A percentile compares a stretch with the other conserved stretches of the same genome.
Conservation (phyloP, 1,284 basidiomycete species). For the Coniferiporia weirii region DNA sequence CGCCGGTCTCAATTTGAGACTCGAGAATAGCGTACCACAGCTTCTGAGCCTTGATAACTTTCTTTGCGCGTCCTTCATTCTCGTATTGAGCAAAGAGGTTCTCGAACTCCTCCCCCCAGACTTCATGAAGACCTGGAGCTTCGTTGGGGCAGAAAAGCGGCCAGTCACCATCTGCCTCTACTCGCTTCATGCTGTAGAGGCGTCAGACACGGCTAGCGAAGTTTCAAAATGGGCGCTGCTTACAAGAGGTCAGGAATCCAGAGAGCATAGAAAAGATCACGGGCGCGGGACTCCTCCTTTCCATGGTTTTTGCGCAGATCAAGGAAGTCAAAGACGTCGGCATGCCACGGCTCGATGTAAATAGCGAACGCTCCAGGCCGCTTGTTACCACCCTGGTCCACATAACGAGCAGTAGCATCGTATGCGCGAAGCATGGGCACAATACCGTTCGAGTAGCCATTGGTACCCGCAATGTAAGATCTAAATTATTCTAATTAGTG, state of each 20-base stretch:
- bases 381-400: slow-evolving; percentile 99
- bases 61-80: slow-evolving; percentile 83
- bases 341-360: slow-evolving; percentile 97
- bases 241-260: slow-evolving; percentile 98
- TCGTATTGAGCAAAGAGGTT: slow-evolving; percentile 89
- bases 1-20: slow-evolving; percentile 97
- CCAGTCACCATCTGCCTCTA: slow-evolving; percentile 87
- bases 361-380: slow-evolving; percentile 98
- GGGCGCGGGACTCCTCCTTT: slow-evolving; percentile 95
- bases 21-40: slow-evolving; percentile 98
- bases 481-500: slow-evolving; percentile 31
- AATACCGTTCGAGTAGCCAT: slow-evolving; percentile 98
- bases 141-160: slow-evolving; percentile 98
- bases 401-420: slow-evolving; percentile 98
- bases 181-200: slow-evolving; percentile 78
- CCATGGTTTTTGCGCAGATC: slow-evolving; percentile 99
- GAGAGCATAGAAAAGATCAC: slow-evolving; percentile 97
- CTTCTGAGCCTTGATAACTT: slow-evolving; percentile 93
- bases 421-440: slow-evolving; percentile 99
- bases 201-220: slow-evolving; percentile 12
- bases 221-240: slow-evolving; percentile 27
- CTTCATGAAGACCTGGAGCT: slow-evolving; percentile 87
- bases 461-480: slow-evolving; percentile 90
- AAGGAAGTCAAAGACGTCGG: slow-evolving; percentile 96
- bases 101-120: slow-evolving; percentile 91